These are phyloP conservation scores for Trypanosoma congolense DNA, from an alignment of 208 protist genomes.

Conservation along the genomic window DNA sequence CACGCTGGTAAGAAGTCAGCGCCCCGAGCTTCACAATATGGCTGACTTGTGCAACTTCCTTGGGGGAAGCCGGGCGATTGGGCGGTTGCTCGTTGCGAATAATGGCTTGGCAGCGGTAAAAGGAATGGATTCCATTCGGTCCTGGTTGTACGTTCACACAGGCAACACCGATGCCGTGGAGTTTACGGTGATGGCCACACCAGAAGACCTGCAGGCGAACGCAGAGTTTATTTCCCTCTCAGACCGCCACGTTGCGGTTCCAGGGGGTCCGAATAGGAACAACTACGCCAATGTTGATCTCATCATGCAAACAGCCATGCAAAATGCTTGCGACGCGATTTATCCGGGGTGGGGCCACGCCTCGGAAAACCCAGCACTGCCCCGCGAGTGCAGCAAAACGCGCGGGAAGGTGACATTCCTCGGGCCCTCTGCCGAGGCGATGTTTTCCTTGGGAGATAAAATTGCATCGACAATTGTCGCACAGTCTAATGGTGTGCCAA, in stretches of 20 bases:
- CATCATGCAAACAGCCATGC: conserved; percentile 95
- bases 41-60: conserved; percentile 47
- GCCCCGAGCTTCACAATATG: conserved; percentile 33
- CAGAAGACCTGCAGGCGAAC: conserved; percentile 97
- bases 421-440: conserved; percentile 88
- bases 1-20: neutral
- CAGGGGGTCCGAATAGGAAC: conserved; percentile 96
- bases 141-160: conserved; percentile 94
- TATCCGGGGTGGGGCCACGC: conserved; percentile 98
- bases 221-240: conserved; percentile 98
- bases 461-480: conserved; percentile 88
- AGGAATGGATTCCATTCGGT: conserved; percentile 95
- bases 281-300: conserved; percentile 99
- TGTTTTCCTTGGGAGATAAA: conserved; percentile 94
- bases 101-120: conserved; percentile 99
- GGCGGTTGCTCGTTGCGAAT: conserved; percentile 95
- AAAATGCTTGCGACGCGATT: conserved; percentile 86
- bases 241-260: conserved; percentile 92
- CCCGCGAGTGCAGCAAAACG: conserved; percentile 49
- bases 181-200: conserved; percentile 97
- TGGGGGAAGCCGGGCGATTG: conserved; percentile 62
- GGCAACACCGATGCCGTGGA: conserved; percentile 92
- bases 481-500: conserved; percentile 76
- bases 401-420: conserved; percentile 90
- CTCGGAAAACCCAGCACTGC: conserved; percentile 93